Evolutionary conservation across 108 stramenopile species (phyloP).

Genomic region (Nitzschia sp.): DNA sequence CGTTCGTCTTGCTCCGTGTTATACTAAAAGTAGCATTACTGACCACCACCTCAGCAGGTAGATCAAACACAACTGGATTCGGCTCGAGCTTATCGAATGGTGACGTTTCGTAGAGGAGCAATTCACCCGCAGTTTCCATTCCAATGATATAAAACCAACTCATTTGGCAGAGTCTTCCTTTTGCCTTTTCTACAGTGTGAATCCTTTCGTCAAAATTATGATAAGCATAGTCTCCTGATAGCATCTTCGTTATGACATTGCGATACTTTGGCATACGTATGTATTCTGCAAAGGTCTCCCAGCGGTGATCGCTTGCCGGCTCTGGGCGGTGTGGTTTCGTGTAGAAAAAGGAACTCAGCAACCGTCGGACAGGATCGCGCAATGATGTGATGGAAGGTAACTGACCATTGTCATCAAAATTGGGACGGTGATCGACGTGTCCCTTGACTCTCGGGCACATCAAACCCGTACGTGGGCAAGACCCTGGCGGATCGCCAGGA

Average conservation of each 20-base stretch:
- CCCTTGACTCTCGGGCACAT: slow-evolving; percentile 8
- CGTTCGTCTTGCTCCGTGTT: too few species aligned
- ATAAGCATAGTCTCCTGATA: slow-evolving; percentile 17
- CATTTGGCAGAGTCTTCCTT: slow-evolving; percentile 26
- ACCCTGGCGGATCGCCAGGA: slow-evolving; percentile 3
- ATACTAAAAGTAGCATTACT: too few species aligned
- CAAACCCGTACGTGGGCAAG: neutral
- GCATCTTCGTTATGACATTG: slow-evolving; percentile 32
- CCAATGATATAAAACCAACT: slow-evolving; percentile 31
- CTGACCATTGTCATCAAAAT: slow-evolving; percentile 3
- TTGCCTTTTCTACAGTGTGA: slow-evolving; percentile 26
- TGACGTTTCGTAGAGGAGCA: neutral
- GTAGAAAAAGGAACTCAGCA: slow-evolving; percentile 27
- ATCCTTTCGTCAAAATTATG: neutral
- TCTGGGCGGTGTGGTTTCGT: slow-evolving; percentile 17
- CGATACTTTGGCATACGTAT: slow-evolving; percentile 21
- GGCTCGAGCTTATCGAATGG: neutral
- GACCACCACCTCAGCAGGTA: neutral
- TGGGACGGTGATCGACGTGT: slow-evolving; percentile 10
- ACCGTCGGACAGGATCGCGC: slow-evolving; percentile 14
- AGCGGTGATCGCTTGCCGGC: slow-evolving; percentile 7
- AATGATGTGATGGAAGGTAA: slow-evolving; percentile 11
- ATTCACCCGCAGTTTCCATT: neutral
- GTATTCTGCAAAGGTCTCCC: slow-evolving; percentile 19
- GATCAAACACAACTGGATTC: neutral